Conservation (phyloP, 495 filamentous ascomycete species). For the Astrocystis sublimbata region DNA sequence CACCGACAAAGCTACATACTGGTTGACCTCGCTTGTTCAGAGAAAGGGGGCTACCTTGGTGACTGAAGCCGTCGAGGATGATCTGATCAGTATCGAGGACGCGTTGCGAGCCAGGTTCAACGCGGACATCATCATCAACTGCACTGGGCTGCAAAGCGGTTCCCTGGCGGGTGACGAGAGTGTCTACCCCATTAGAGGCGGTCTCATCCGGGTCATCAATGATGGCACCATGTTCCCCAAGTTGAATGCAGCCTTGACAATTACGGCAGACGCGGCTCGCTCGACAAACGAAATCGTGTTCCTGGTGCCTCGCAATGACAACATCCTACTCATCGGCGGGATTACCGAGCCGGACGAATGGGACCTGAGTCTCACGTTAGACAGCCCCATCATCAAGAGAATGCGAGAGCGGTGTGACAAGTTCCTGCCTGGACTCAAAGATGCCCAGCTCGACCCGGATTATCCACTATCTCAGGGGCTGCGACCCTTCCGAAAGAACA, state of each 20-base stretch:
- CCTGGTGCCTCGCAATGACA: conserved; percentile 54
- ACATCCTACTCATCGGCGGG: conserved; percentile 50
- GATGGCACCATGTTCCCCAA: conserved; percentile 52
- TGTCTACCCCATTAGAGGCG: conserved; percentile 50
- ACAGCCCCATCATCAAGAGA: conserved; percentile 41
- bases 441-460: conserved; percentile 44
- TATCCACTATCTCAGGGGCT: conserved; percentile 51
- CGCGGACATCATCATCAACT: conserved; percentile 52
- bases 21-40: conserved; percentile 45
- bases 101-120: conserved; percentile 35
- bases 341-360: conserved; percentile 43
- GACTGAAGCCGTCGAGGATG: conserved; percentile 41
- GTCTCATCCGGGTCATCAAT: conserved; percentile 51
- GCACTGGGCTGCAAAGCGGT: conserved; percentile 42
- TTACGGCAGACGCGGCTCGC: conserved; percentile 40
- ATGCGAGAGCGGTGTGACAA: conserved; percentile 50
- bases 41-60: conserved; percentile 46
- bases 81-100: conserved; percentile 44
- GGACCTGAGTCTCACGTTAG: conserved; percentile 44
- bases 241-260: conserved; percentile 42
- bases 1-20: conserved; percentile 51
- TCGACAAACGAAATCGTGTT: conserved; percentile 49
- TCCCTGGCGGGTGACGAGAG: conserved; percentile 40
- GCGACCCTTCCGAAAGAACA: conserved; percentile 41
- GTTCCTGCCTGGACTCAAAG: conserved; percentile 45